These are phyloP conservation scores for Fusarium temperatum DNA, from an alignment of 2,329 filamentous ascomycete species.

Conservation along the genomic window DNA sequence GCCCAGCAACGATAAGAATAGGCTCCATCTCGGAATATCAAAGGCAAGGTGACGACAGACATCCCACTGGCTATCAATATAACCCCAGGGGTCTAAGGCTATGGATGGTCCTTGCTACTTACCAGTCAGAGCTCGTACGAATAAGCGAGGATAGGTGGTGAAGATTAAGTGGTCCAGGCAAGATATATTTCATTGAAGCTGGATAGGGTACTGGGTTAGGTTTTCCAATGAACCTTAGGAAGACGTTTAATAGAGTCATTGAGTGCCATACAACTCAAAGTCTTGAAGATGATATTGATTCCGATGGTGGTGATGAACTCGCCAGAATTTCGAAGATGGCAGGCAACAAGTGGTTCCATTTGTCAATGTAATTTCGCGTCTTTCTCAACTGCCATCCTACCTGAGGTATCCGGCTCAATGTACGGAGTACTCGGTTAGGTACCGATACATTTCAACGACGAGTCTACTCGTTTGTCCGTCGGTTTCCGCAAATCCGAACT, in stretches of 20 bases:
- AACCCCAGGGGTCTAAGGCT: slow-evolving; percentile 4
- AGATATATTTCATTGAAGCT: slow-evolving; percentile 9
- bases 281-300: neutral
- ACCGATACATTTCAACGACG: slow-evolving; percentile 33
- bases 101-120: slow-evolving; percentile 16
- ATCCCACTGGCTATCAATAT: slow-evolving; percentile 14
- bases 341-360: neutral
- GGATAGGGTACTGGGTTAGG: neutral
- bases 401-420: neutral
- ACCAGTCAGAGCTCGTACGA: slow-evolving; percentile 19
- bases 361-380: slow-evolving; percentile 38
- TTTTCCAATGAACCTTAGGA: neutral
- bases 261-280: neutral
- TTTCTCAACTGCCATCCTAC: slow-evolving; percentile 26
- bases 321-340: neutral
- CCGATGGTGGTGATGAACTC: neutral
- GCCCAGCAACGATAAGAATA: slow-evolving; percentile 29
- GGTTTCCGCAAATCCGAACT: slow-evolving; percentile 35
- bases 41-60: slow-evolving; percentile 37
- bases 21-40: slow-evolving; percentile 2
- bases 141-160: slow-evolving; percentile 15
- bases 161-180: slow-evolving; percentile 1
- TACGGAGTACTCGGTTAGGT: slow-evolving; percentile 27
- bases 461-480: slow-evolving; percentile 33
- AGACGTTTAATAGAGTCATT: neutral